Evolutionary conservation across 345 rosid genomes (phyloP).

Genomic region (Gossypium raimondii): DNA sequence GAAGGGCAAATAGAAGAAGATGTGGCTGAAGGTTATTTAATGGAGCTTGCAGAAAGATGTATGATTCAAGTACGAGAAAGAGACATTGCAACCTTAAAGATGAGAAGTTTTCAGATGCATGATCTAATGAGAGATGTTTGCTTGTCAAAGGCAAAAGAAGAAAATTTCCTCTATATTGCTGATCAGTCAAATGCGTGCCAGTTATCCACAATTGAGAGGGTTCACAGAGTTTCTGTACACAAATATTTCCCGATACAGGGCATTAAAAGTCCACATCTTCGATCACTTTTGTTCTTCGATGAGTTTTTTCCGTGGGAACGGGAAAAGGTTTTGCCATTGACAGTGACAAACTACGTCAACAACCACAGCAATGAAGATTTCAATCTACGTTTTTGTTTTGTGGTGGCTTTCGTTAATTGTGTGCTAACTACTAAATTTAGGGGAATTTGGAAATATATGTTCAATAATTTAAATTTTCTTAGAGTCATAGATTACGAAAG

Average conservation of each 20-base stretch:
- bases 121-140: too few relatives aligned
- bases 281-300: background rate
- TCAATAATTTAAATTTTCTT: slow-evolving; percentile 9
- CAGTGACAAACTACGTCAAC: accelerated
- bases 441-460: slow-evolving; percentile 10
- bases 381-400: background rate
- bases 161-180: too few relatives aligned
- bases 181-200: background rate
- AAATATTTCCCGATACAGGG: accelerated
- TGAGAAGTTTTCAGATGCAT: too few relatives aligned
- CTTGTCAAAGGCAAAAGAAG: too few relatives aligned
- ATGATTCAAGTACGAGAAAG: too few relatives aligned
- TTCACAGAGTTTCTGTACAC: background rate
- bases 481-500: slow-evolving; percentile 29
- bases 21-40: background rate
- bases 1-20: background rate
- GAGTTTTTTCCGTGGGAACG: accelerated
- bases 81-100: too few relatives aligned
- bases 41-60: background rate
- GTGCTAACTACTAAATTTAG: background rate
- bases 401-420: too few relatives aligned
- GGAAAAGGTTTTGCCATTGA: background rate
- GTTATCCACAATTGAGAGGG: background rate
- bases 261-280: background rate
- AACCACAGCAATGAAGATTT: background rate